phyloP scores from a whole-genome alignment of 2,329 filamentous ascomycete genomes.

The Lecanosticta acicola region DNA sequence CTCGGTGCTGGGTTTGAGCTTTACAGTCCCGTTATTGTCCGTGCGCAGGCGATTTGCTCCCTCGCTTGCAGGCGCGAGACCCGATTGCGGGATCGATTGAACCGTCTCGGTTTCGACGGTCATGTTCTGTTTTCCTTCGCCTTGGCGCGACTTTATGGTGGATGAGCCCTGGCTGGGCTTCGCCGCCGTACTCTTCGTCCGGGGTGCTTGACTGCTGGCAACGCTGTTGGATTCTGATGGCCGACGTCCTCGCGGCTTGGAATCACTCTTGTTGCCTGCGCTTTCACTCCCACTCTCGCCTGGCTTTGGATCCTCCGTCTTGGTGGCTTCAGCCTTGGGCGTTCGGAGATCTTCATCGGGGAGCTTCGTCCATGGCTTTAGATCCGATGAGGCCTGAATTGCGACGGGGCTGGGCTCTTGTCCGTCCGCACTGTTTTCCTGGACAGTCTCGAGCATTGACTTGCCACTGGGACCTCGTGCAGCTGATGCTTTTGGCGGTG shows the following conservation, averaged over 20 bases:
- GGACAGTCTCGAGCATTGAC: constrained; percentile 77
- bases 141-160: constrained; percentile 58
- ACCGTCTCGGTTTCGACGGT: constrained; percentile 97
- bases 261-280: constrained; percentile 52
- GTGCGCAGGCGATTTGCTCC: constrained; percentile 54
- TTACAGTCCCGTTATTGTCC: constrained; percentile 65
- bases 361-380: constrained; percentile 27
- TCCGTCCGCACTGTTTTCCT: constrained; percentile 39
- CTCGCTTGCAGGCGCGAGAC: constrained; percentile 56
- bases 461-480: constrained; percentile 35
- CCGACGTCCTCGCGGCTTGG: constrained; percentile 21
- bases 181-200: constrained; percentile 45
- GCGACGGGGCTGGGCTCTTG: constrained; percentile 64
- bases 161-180: constrained; percentile 63
- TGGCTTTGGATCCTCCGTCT: constrained; percentile 23
- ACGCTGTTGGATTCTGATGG: constrained; percentile 28
- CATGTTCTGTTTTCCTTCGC: constrained; percentile 83
- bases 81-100: constrained; percentile 78
- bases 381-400: constrained; percentile 27
- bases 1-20: constrained; percentile 85
- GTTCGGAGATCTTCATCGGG: constrained; percentile 26
- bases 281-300: constrained; percentile 61
- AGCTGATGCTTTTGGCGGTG: constrained; percentile 35
- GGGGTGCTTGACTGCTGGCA: constrained; percentile 9
- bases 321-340: constrained; percentile 23